Evolutionary conservation across 495 filamentous ascomycete genomes (phyloP).

Genomic region (Viridothelium virens): DNA sequence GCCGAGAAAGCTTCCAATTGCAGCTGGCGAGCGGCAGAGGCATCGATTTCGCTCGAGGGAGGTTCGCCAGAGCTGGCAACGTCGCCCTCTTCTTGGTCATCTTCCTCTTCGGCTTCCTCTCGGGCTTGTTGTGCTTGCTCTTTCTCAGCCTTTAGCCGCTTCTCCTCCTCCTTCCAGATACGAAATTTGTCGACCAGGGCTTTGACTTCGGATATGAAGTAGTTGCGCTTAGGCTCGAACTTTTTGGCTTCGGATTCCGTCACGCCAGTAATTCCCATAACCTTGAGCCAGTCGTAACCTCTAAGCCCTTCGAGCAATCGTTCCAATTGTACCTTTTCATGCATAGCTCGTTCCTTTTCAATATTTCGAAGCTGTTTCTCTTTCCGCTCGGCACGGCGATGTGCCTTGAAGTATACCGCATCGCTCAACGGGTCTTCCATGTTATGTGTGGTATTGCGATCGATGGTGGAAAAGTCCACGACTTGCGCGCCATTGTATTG

Average conservation of each 20-base stretch:
- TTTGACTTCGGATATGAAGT: slow-evolving; percentile 74
- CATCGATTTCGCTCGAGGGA: slow-evolving; percentile 65
- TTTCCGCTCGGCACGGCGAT: slow-evolving; percentile 71
- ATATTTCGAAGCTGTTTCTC: slow-evolving; percentile 92
- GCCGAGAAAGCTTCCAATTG: slow-evolving; percentile 58
- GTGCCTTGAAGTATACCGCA: slow-evolving; percentile 55
- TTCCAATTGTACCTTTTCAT: slow-evolving; percentile 83
- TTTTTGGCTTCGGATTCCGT: slow-evolving; percentile 75
- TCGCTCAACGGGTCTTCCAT: slow-evolving; percentile 62
- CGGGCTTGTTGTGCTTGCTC: slow-evolving; percentile 45
- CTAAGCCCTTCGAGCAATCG: slow-evolving; percentile 77
- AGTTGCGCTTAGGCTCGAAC: slow-evolving; percentile 75
- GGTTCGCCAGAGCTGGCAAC: slow-evolving; percentile 45
- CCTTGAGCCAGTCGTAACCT: slow-evolving; percentile 85
- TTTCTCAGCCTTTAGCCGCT: slow-evolving; percentile 62
- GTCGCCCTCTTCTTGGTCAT: slow-evolving; percentile 35
- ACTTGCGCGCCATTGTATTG: slow-evolving; percentile 43
- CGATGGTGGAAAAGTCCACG: slow-evolving; percentile 50
- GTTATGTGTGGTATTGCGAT: slow-evolving; percentile 36
- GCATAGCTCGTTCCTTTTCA: slow-evolving; percentile 82
- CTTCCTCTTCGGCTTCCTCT: slow-evolving; percentile 40
- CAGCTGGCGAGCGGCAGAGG: slow-evolving; percentile 62
- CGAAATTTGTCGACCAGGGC: slow-evolving; percentile 78
- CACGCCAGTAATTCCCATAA: slow-evolving; percentile 84
- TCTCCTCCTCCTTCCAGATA: slow-evolving; percentile 84